Evolutionary conservation across 1,139 yeast genomes (phyloP).

Genomic region (Blastobotrys ciferrii): DNA sequence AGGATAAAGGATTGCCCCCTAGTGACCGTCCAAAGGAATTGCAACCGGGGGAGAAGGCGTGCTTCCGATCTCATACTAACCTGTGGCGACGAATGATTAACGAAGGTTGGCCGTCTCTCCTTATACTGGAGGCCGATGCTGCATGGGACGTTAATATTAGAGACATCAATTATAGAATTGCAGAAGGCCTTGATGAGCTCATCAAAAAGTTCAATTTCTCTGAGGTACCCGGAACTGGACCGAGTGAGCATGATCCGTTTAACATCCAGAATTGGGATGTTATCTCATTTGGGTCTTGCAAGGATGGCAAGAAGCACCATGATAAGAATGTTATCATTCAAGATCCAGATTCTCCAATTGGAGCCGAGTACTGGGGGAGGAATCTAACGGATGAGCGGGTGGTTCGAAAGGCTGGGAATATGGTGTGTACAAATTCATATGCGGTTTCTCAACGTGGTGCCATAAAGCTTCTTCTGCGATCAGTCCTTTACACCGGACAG

Average conservation of each 20-base stretch:
- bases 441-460: slow-evolving; percentile 24
- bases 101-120: slow-evolving; percentile 11
- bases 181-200: slow-evolving; percentile 17
- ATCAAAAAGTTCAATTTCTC: not conserved
- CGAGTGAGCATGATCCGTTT: slow-evolving; percentile 1
- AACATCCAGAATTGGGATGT: slow-evolving; percentile 9
- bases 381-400: slow-evolving; percentile 14
- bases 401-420: slow-evolving; percentile 14
- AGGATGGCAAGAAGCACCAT: slow-evolving; percentile 1
- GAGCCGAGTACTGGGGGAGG: slow-evolving; percentile 6
- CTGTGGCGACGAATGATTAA: slow-evolving; percentile 6
- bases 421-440: slow-evolving; percentile 24
- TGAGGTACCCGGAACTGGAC: not conserved
- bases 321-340: slow-evolving; percentile 6
- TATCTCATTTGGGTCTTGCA: slow-evolving; percentile 8
- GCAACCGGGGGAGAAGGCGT: slow-evolving; percentile 3
- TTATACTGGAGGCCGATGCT: slow-evolving; percentile 22
- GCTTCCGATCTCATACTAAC: slow-evolving; percentile 9
- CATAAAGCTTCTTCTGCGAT: slow-evolving; percentile 19
- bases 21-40: not conserved
- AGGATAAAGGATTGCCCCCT: slow-evolving; percentile 2
- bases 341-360: slow-evolving; percentile 18
- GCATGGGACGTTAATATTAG: slow-evolving; percentile 19
- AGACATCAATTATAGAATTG: slow-evolving; percentile 14
- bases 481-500: slow-evolving; percentile 18